Percentiles rank a stretch among this genome's conserved stretches.
These are phyloP conservation scores for Thuidium tamariscinum DNA, from an alignment of 225 moss, liverwort and hornwort genomes.

Conservation along the genomic window DNA sequence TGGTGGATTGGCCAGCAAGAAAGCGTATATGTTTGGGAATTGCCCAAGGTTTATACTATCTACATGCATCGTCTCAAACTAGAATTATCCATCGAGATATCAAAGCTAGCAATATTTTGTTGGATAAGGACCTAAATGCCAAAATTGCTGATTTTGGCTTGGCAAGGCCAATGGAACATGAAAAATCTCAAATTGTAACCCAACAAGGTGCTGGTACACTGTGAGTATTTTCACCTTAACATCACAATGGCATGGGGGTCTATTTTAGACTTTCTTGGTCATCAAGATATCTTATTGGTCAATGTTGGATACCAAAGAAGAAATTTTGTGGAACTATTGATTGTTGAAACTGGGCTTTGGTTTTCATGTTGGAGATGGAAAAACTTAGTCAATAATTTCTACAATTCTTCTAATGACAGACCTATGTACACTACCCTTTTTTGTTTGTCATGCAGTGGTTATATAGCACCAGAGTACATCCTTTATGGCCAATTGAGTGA, in stretches of 20 bases:
- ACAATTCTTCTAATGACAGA: neutral
- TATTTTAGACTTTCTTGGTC: neutral
- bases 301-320: neutral
- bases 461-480: constrained; percentile 19
- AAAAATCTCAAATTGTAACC: neutral
- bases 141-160: constrained; percentile 40
- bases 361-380: neutral
- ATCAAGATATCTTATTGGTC: neutral
- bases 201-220: constrained; percentile 7
- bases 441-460: constrained; percentile 4
- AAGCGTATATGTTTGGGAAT: constrained; percentile 13
- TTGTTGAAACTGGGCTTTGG: neutral
- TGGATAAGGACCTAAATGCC: constrained; percentile 22
- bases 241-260: neutral
- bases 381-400: neutral
- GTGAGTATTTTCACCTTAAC: neutral
- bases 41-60: constrained; percentile 19
- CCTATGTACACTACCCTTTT: neutral
- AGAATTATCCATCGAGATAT: constrained; percentile 42
- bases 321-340: neutral
- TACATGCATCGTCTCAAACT: constrained; percentile 33
- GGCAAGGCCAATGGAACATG: constrained; percentile 17
- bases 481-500: constrained; percentile 22
- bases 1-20: constrained; percentile 3
- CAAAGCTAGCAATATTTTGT: constrained; percentile 30